Conservation (phyloP, 2,329 filamentous ascomycete species). For the Cytospora paraplurivora region DNA sequence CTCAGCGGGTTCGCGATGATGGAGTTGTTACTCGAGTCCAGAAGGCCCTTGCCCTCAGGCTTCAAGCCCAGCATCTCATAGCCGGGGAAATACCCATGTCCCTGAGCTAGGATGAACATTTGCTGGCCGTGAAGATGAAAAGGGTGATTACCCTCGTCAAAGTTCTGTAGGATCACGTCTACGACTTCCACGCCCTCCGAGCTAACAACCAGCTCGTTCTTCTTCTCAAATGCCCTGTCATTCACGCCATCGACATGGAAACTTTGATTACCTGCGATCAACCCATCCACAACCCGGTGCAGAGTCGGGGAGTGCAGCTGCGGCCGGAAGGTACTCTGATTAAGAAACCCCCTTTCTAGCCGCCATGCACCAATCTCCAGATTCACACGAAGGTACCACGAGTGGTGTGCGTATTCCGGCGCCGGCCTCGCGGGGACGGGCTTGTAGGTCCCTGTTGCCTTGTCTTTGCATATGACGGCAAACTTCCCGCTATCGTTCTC, state of each 20-base stretch:
- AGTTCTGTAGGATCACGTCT: constrained; percentile 64
- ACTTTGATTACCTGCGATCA: constrained; percentile 46
- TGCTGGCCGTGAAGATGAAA: constrained; percentile 68
- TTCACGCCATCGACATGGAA: constrained; percentile 55
- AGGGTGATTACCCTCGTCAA: constrained; percentile 63
- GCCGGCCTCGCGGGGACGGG: constrained; percentile 48
- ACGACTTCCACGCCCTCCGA: constrained; percentile 53
- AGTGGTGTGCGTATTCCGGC: constrained; percentile 51
- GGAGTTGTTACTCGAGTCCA: constrained; percentile 40
- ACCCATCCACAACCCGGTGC: constrained; percentile 51
- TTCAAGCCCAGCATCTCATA: constrained; percentile 42
- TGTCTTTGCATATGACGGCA: constrained; percentile 51
- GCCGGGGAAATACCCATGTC: constrained; percentile 63
- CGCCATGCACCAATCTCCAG: constrained; percentile 62
- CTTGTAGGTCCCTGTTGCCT: constrained; percentile 48
- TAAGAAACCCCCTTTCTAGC: constrained; percentile 61
- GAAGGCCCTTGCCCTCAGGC: constrained; percentile 38
- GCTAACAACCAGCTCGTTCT: constrained; percentile 56
- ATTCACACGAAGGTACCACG: constrained; percentile 57
- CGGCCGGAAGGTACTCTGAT: constrained; percentile 55
- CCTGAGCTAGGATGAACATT: constrained; percentile 58
- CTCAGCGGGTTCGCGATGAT: constrained; percentile 46
- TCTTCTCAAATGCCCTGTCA: constrained; percentile 47
- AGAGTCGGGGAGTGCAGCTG: constrained; percentile 52
- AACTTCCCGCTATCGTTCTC: constrained; percentile 38